Evolutionary conservation across 495 filamentous ascomycete species (phyloP).

Genomic region (Tirmania nivea): DNA sequence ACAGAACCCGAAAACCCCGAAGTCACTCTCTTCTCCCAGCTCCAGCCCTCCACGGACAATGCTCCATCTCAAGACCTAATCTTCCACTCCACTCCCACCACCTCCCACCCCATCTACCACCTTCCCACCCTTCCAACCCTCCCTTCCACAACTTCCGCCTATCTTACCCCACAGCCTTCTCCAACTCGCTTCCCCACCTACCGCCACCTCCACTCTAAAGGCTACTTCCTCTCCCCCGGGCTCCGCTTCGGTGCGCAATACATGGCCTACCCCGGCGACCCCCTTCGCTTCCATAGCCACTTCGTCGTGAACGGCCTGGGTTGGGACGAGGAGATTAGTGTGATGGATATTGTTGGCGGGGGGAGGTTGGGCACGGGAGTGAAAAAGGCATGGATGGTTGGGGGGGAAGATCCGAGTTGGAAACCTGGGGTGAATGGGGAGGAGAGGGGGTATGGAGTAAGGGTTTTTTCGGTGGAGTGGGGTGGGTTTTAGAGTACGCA

Average conservation of each 20-base stretch:
- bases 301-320: conserved; percentile 57
- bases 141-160: conserved; percentile 18
- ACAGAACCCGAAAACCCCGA: conserved; percentile 18
- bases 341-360: conserved; percentile 65
- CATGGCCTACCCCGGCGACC: conserved; percentile 85
- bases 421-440: conserved; percentile 11
- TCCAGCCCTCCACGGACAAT: conserved; percentile 6
- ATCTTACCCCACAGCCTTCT: conserved; percentile 6
- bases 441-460: conserved; percentile 24
- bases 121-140: conserved; percentile 16
- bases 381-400: conserved; percentile 84
- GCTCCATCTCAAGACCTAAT: conserved; percentile 18
- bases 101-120: conserved; percentile 30
- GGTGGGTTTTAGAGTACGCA: conserved; percentile 41
- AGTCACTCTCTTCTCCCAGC: conserved; percentile 4
- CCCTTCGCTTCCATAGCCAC: conserved; percentile 82
- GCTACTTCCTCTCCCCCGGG: conserved; percentile 77
- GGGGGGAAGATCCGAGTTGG: conserved; percentile 28
- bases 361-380: conserved; percentile 81
- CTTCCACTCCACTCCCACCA: conserved; percentile 33
- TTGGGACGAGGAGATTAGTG: conserved; percentile 68
- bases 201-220: conserved; percentile 50
- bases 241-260: conserved; percentile 88
- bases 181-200: conserved; percentile 37
- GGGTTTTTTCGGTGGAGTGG: conserved; percentile 65